Evolutionary conservation across 2,329 filamentous ascomycete genomes (phyloP), one percentile per base, ranked within the genome.

Genomic region (Trichoderma harzianum): DNA sequence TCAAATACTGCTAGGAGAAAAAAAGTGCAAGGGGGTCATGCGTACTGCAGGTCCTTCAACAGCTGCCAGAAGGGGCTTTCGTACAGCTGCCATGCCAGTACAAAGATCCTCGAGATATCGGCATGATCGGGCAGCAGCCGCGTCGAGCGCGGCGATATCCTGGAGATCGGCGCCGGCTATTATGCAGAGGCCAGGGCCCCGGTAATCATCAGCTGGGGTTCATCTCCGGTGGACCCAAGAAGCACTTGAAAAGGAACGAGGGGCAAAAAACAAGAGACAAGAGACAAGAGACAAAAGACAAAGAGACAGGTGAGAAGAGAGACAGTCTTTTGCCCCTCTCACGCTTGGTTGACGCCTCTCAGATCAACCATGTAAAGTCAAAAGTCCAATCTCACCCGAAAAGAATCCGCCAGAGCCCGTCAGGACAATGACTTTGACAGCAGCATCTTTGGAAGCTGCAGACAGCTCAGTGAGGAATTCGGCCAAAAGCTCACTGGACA

Each of bases 11-110:
- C 58, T 60, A 55, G 43, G 63, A 69, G 28, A 60, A 51, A 61
- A 51, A 30, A 21, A 30, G 34, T 36, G 21, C 16, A 16, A 53
- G 64, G 30, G 55, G 32, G 43, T 70, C 61, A 28, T 73, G 80
- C 85, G 80, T 75, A 86, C 85, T 74, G 86, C 85, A 77, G 84
- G 82, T 63, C 86, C 85, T 74, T 85, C 82, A 26, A 87, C 84
- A 24, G 84, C 84, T 11, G 85, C 85, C 70, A 87, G 79, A 61
- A 86, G 74, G 3, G 85, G 86, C 75, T 87, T 87, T 34, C 79
- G 78, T 66, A 81, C 77, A 68, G 76, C 76, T 55, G 74, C 73
- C 76, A 82, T 77, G 72, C 78, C 80, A 65, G 75, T 62, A 67
- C 80, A 81, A 62, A 87, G 81, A 74, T 86, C 81, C 76, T 83